These are phyloP conservation scores for Heimioporus sp. DNA, from an alignment of 768 basidiomycete species.

Conservation along the genomic window DNA sequence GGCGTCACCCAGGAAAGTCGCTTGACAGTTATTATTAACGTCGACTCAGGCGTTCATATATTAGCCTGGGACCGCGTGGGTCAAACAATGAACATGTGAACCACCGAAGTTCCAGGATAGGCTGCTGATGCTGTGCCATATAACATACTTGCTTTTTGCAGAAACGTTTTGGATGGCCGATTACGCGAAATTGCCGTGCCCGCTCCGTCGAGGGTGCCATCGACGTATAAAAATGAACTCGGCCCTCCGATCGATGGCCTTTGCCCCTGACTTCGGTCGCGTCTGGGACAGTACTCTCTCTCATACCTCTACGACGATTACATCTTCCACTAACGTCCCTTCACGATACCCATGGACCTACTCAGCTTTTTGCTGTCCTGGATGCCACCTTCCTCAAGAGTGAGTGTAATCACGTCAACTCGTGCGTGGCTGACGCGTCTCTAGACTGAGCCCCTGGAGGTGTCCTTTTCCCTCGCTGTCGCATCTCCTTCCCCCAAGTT, in stretches of 20 bases:
- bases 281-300: conserved; percentile 23
- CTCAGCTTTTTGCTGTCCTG: conserved; percentile 21
- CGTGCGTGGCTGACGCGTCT: conserved; percentile 5
- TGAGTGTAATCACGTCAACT: conserved; percentile 9
- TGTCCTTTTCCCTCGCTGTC: conserved; percentile 40
- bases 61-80: conserved; percentile 18
- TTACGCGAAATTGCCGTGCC: conserved; percentile 25
- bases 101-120: conserved; percentile 2
- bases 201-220: conserved; percentile 19
- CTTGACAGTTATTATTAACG: not conserved
- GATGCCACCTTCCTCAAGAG: conserved; percentile 20
- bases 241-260: conserved; percentile 14
- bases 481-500: conserved; percentile 21
- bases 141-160: not conserved
- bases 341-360: conserved; percentile 26
- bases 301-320: conserved; percentile 12
- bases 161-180: conserved; percentile 3
- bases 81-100: conserved; percentile 16
- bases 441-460: conserved; percentile 34
- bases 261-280: conserved; percentile 17
- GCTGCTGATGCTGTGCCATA: conserved; percentile 7
- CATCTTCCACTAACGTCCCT: conserved; percentile 14
- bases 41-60: conserved; percentile 12
- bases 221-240: conserved; percentile 27
- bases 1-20: no score